A percentile compares a stretch with the other conserved stretches of the same genome.
These are phyloP conservation scores for Pachysandra terminalis DNA, from an alignment of 164 flowering plant genomes.

Conservation along the genomic window DNA sequence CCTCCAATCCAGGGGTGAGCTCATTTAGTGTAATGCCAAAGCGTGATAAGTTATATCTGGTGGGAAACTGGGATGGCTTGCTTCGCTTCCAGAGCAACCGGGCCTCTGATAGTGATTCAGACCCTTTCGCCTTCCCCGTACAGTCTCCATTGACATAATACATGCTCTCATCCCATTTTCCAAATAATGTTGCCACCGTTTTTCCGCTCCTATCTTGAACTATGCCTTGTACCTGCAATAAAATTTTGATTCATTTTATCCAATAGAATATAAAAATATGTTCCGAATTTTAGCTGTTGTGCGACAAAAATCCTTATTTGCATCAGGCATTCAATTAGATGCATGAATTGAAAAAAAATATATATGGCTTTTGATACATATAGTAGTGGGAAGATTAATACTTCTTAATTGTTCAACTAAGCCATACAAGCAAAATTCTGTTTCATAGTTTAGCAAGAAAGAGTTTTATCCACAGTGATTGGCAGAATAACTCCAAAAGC, in stretches of 20 bases:
- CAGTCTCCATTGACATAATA: conserved; percentile 75
- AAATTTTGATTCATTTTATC: background rate
- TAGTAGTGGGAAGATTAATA: no score
- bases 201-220: conserved; percentile 84
- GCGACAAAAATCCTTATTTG: no score
- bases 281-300: no score
- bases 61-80: conserved; percentile 47
- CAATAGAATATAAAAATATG: background rate
- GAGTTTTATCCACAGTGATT: no score
- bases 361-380: no score
- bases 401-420: no score
- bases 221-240: conserved; percentile 80
- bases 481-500: no score
- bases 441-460: no score
- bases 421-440: no score
- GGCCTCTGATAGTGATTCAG: conserved; percentile 43
- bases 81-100: conserved; percentile 63
- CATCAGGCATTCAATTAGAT: no score
- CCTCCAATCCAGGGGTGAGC: conserved; percentile 73
- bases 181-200: conserved; percentile 81
- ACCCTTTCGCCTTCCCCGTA: conserved; percentile 58
- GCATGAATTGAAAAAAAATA: no score
- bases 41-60: conserved; percentile 72
- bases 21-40: conserved; percentile 74
- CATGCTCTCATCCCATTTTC: conserved; percentile 99